Conservation (phyloP, 2,329 filamentous ascomycete species). For the Didymella pinodella region DNA sequence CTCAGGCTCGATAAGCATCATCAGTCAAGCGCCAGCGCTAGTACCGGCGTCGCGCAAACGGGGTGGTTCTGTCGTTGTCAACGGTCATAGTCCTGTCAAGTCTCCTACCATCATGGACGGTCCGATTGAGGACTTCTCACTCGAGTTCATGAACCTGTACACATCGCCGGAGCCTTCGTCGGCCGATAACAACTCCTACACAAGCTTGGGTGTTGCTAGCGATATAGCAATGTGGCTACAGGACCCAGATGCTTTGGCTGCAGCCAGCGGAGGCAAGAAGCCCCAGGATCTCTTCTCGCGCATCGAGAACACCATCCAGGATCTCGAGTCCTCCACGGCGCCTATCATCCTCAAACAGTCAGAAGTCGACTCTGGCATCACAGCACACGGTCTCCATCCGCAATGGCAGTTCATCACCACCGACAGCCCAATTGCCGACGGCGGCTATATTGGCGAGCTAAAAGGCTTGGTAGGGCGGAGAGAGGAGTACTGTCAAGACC, state of each 20-base stretch:
- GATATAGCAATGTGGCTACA: slow-evolving; percentile 80
- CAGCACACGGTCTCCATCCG: slow-evolving; percentile 65
- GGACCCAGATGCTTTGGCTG: slow-evolving; percentile 72
- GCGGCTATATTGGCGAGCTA: slow-evolving; percentile 72
- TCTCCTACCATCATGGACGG: slow-evolving; percentile 73
- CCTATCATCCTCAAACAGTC: slow-evolving; percentile 62
- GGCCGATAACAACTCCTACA: slow-evolving; percentile 78
- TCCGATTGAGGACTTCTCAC: slow-evolving; percentile 73
- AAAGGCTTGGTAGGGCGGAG: slow-evolving; percentile 64
- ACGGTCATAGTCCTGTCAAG: slow-evolving; percentile 77
- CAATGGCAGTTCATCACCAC: slow-evolving; percentile 75
- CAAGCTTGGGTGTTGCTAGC: slow-evolving; percentile 76
- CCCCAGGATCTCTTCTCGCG: slow-evolving; percentile 75
- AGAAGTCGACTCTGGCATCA: slow-evolving; percentile 58
- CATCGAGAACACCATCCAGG: slow-evolving; percentile 63
- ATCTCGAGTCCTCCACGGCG: slow-evolving; percentile 59
- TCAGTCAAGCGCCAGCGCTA: slow-evolving; percentile 70
- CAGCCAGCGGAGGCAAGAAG: slow-evolving; percentile 69
- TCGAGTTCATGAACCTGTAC: slow-evolving; percentile 78
- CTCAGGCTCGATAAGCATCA: slow-evolving; percentile 77
- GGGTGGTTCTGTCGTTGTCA: slow-evolving; percentile 65
- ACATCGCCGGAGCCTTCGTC: slow-evolving; percentile 65
- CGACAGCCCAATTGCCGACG: slow-evolving; percentile 58
- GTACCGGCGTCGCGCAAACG: slow-evolving; percentile 69
- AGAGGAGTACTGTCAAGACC: slow-evolving; percentile 57